Percentiles rank a stretch among this genome's conserved stretches.
phyloP scores from a whole-genome alignment of 2,329 filamentous ascomycete species.

The Knufia petricola region DNA sequence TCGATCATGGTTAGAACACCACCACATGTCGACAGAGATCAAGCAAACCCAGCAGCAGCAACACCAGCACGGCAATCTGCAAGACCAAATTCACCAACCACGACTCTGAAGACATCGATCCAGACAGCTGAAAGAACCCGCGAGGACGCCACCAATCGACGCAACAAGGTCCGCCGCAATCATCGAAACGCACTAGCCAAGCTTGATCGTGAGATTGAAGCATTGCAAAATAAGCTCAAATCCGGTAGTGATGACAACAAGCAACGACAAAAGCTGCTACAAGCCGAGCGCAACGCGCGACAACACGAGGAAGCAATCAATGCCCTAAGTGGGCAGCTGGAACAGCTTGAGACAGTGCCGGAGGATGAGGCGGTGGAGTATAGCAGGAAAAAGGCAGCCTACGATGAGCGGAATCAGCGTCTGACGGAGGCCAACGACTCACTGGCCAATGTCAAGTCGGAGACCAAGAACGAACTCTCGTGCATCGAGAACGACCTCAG shows the following conservation, averaged over 20 bases:
- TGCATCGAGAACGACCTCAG: slow-evolving; percentile 25
- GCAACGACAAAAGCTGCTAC: slow-evolving; percentile 51
- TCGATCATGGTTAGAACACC: slow-evolving; percentile 54
- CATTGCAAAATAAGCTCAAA: slow-evolving; percentile 47
- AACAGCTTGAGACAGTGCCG: slow-evolving; percentile 47
- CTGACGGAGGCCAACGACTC: slow-evolving; percentile 44
- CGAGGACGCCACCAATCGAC: slow-evolving; percentile 48
- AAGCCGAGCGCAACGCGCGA: slow-evolving; percentile 52
- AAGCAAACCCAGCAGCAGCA: slow-evolving; percentile 39
- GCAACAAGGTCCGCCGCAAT: slow-evolving; percentile 52
- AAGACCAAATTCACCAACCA: slow-evolving; percentile 54
- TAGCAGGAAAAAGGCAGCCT: slow-evolving; percentile 43
- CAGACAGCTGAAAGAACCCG: slow-evolving; percentile 51
- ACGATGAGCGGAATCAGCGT: slow-evolving; percentile 44
- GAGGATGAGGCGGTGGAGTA: slow-evolving; percentile 46
- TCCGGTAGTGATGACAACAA: slow-evolving; percentile 53
- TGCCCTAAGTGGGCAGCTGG: slow-evolving; percentile 45
- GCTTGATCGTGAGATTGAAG: slow-evolving; percentile 53
- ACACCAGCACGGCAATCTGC: slow-evolving; percentile 48
- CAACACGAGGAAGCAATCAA: slow-evolving; percentile 55
- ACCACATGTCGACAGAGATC: slow-evolving; percentile 48
- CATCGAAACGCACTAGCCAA: slow-evolving; percentile 50
- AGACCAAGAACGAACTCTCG: slow-evolving; percentile 45
- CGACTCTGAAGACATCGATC: slow-evolving; percentile 57
- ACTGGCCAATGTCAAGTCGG: slow-evolving; percentile 40